Base-by-base conservation (phyloP, 75 land plant species). In the Pinus albicaulis region DNA sequence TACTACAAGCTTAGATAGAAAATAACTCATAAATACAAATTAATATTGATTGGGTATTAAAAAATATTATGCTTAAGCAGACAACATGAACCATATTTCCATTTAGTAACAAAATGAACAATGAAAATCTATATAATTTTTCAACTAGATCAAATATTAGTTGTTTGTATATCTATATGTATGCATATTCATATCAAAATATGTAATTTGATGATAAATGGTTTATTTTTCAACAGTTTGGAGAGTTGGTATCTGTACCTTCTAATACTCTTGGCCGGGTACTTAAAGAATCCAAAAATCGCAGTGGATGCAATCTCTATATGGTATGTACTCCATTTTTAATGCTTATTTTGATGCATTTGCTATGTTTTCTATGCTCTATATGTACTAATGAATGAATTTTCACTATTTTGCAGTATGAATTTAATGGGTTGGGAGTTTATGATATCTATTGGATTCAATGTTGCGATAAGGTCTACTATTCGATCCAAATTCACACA, bases 291-390 rank as follows among this genome's bases (percentile, higher is more conserved):
- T 56, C 72, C 84, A 11, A 59, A 76, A 56, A 48, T 86, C 8
- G 55, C 84, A 0, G 81, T 86, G 12, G 84, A 76, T 74, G 87
- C 84, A 19, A 55, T 82, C 14, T 82, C 87, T 5, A 82, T 86
- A 48, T 86, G 84, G 87, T 86, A 59, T 71, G 78, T 56, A 56
- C 17, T 58, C 31, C 19, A 3, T 1, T 15, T 11, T 3, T 72
- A 24, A 20, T 72, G n/a, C 34, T 3, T n/a, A 10, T 15, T 58
- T 20, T 6, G 24, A 11, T 55, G 57, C n/a, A 55, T 4, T 52
- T 5, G 5, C 1, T 24, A 11, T 56, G 16, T 16, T 55, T 55
- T 56, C 3, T 3, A 24, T 16, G 16, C 34, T 1, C 13, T 72
- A 10, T 11, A 73, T 25, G 24, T 61, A n/a, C 22, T 73, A 24